These are phyloP conservation scores for Aspergillus sp. DNA, from an alignment of 2,329 filamentous ascomycete genomes.

Conservation along the genomic window DNA sequence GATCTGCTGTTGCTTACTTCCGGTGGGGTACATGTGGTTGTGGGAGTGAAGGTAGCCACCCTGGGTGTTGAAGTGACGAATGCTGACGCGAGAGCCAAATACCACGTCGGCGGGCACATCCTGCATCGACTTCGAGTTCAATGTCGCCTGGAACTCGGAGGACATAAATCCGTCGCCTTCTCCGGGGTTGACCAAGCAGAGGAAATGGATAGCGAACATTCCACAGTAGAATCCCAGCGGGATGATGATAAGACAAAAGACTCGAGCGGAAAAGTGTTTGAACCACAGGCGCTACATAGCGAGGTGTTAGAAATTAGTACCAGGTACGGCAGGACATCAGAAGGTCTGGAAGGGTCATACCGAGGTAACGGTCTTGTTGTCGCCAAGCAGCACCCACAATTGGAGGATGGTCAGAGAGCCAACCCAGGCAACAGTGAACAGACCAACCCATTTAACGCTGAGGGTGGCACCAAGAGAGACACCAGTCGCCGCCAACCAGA, in stretches of 20 bases:
- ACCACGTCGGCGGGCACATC: constrained; percentile 90
- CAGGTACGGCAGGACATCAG: background rate
- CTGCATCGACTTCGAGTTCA: constrained; percentile 96
- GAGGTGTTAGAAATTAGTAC: constrained; percentile 22
- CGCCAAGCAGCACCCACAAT: constrained; percentile 91
- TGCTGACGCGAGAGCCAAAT: constrained; percentile 78
- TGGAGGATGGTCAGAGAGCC: constrained; percentile 86
- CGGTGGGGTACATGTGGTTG: constrained; percentile 93
- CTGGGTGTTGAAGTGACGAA: constrained; percentile 96
- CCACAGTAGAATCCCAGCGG: constrained; percentile 88
- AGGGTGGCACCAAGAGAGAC: constrained; percentile 83
- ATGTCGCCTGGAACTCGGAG: constrained; percentile 94
- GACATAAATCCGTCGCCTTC: constrained; percentile 99
- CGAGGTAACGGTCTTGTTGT: constrained; percentile 79
- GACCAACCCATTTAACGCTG: constrained; percentile 98
- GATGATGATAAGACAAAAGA: constrained; percentile 88
- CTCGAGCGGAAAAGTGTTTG: constrained; percentile 90
- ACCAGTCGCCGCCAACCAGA: constrained; percentile 88
- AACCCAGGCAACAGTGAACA: constrained; percentile 99
- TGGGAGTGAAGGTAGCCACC: constrained; percentile 98
- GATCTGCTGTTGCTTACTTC: constrained; percentile 98
- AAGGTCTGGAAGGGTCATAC: constrained; percentile 45
- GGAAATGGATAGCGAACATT: constrained; percentile 97
- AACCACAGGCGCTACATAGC: constrained; percentile 67
- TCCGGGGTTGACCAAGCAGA: constrained; percentile 88